These are phyloP conservation scores for Dendrobium nobile DNA, from an alignment of 106 monocot genomes.

Conservation along the genomic window DNA sequence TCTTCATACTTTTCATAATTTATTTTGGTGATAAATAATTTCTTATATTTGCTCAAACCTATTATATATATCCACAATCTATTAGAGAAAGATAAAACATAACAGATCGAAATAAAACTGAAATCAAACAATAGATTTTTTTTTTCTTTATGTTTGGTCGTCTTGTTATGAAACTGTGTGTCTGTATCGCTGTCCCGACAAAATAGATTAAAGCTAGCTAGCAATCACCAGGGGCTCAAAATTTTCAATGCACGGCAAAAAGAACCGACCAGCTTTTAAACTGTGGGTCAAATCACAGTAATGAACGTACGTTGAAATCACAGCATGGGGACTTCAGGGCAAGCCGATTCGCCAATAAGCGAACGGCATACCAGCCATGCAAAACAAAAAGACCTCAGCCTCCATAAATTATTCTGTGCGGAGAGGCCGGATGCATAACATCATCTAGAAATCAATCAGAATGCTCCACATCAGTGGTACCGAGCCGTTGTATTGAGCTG, in stretches of 20 bases:
- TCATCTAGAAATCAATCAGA: too few species aligned
- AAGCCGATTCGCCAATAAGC: neutral
- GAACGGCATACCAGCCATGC: neutral
- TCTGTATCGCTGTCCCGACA: neutral
- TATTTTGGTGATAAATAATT: too few species aligned
- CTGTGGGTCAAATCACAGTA: neutral
- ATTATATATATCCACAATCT: too few species aligned
- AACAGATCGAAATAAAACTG: neutral
- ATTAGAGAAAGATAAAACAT: too few species aligned
- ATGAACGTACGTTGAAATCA: neutral
- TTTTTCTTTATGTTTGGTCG: too few species aligned
- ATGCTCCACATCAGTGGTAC: too few species aligned
- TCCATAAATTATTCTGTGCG: neutral
- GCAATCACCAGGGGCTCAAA: neutral
- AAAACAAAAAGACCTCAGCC: too few species aligned
- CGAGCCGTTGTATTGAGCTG: too few species aligned
- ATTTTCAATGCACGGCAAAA: too few species aligned
- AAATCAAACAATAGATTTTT: neutral
- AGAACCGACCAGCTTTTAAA: neutral
- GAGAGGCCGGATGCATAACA: too few species aligned
- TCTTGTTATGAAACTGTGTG: neutral
- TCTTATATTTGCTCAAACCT: too few species aligned
- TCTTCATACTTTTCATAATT: too few species aligned
- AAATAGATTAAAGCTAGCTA: neutral
- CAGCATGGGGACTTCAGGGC: neutral